Evolutionary conservation across 257 asterid species (phyloP).

Genomic region (Fraxinus cuspidata): DNA sequence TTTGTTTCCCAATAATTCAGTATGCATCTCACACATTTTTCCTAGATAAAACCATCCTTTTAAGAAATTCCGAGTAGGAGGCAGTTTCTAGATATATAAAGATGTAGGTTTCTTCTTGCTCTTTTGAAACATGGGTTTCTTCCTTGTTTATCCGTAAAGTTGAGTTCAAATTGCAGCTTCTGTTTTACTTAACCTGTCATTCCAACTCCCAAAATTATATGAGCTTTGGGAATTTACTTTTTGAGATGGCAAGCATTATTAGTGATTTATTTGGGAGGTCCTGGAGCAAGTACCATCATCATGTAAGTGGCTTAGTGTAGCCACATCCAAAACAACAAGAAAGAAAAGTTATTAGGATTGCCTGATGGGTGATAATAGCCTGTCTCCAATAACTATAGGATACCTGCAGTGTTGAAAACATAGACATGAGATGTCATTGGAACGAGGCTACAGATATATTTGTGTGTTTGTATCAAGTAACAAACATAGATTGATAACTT

Average conservation of each 20-base stretch:
- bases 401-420: background rate
- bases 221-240: slow-evolving; percentile 5
- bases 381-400: slow-evolving; percentile 3
- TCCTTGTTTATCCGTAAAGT: background rate
- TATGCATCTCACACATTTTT: slow-evolving; percentile 2
- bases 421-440: background rate
- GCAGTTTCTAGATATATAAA: background rate
- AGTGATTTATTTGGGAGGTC: slow-evolving; percentile 8
- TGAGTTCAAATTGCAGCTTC: background rate
- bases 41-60: background rate
- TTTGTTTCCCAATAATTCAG: background rate
- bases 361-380: background rate
- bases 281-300: slow-evolving; percentile 3
- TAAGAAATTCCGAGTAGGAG: slow-evolving; percentile 2
- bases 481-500: slow-evolving; percentile 23
- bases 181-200: background rate
- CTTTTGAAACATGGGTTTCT: background rate
- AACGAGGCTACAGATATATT: background rate
- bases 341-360: background rate
- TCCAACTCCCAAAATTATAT: background rate
- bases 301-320: background rate
- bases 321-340: background rate
- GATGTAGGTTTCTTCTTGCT: slow-evolving; percentile 19
- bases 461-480: slow-evolving; percentile 20
- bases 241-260: slow-evolving; percentile 8